Evolutionary conservation across 768 basidiomycete species (phyloP), one percentile per base, ranked within the genome.

Genomic region (Boletus rubescentipes): DNA sequence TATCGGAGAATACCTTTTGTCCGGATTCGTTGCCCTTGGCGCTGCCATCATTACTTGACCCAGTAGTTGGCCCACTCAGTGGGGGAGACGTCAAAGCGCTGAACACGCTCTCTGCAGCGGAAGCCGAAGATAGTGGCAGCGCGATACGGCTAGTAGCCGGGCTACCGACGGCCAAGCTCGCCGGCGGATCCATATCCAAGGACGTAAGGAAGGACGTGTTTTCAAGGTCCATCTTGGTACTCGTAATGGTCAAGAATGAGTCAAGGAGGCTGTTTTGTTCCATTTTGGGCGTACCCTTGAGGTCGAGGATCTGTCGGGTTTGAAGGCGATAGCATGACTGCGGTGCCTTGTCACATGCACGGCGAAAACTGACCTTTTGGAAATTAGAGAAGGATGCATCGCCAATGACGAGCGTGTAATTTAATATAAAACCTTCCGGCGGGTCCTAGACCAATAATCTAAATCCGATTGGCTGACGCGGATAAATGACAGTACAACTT

Each of bases 351-450:
- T 32, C 35, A 36, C 48, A 36, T 16, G 30, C 14, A 14, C 11
- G 41, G 18, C n/a, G 15, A 12, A 26, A 42, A n/a, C 72, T 36
- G 32, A 89, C 93, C 84, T 99, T 99, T 76, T 98, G 97, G 77
- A 99, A 99, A 72, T 98, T 98, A 30, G 88, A 89, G 71, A 95
- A 95, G 2, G 94, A 95, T 6, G 89, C 87, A 71, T 98, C 96
- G 21, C 92, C 92, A 57, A 99, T 91, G 52, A 98, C 79, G 23
- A 98, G 79, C 9, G 92, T 94, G 66, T 98, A 99, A 65, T 98
- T 98, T 51, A 94, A 79, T 56, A 98, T 91, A 66, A 99, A 98
- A 3, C 89, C 92, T 68, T 96, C 93, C 2, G 91, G 77, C 15
- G 96, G 94, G 63, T 95, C 91, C 87, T 96, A 48, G 0, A 55